Evolutionary conservation across 345 rosid genomes (phyloP).

Genomic region (Theobroma cacao): DNA sequence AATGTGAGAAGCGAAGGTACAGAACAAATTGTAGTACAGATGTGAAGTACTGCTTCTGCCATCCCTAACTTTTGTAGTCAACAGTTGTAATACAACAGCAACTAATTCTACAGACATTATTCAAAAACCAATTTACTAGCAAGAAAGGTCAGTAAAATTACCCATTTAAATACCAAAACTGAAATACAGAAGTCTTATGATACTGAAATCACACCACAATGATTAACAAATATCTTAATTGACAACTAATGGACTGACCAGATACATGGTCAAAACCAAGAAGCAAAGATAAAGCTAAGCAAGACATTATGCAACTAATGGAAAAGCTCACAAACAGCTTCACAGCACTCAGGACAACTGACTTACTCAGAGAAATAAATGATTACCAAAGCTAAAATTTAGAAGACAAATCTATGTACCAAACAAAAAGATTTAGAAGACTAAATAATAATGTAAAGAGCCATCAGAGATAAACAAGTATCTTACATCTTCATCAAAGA

Average conservation of each 20-base stretch:
- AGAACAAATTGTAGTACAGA: neutral
- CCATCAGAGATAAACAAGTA: neutral
- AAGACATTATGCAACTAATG: neutral
- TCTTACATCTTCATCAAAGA: conserved; percentile 85
- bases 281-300: neutral
- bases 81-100: neutral
- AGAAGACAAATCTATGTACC: neutral
- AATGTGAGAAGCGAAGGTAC: neutral
- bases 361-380: neutral
- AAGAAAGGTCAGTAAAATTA: neutral
- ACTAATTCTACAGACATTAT: neutral
- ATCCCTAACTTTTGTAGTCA: neutral
- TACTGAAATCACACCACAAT: neutral
- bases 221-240: neutral
- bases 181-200: neutral
- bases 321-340: neutral
- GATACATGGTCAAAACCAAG: neutral
- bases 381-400: neutral
- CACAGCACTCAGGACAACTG: neutral
- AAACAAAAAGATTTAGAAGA: neutral
- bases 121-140: neutral
- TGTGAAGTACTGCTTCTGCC: neutral
- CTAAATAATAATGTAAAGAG: neutral
- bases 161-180: neutral
- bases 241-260: neutral